Evolutionary conservation across 129 eudicot genomes (phyloP).

Genomic region (Escallonia herrerae): DNA sequence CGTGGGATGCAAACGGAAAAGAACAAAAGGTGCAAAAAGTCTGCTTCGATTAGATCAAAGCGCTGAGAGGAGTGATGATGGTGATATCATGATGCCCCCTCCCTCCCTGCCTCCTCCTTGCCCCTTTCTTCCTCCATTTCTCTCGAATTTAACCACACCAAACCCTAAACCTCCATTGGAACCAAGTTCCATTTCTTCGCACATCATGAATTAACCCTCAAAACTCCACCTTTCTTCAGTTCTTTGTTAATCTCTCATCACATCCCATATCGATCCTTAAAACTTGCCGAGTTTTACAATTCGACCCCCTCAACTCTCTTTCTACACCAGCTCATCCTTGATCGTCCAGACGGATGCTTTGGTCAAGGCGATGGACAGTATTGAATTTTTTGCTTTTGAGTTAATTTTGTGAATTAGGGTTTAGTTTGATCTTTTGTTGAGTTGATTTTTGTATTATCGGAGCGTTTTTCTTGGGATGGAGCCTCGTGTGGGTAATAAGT

Average conservation of each 20-base stretch:
- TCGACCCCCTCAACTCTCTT: neutral
- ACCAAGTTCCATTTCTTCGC: neutral
- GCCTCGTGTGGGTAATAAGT: constrained; percentile 94
- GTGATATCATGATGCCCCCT: constrained; percentile 23
- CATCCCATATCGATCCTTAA: neutral
- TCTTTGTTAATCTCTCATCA: constrained; percentile 7
- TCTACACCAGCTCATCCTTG: constrained; percentile 6
- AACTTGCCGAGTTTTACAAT: too few species aligned
- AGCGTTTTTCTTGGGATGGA: constrained; percentile 39
- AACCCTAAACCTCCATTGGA: constrained; percentile 22
- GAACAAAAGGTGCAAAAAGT: neutral
- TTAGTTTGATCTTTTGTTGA: constrained; percentile 1
- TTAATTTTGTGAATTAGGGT: constrained; percentile 20
- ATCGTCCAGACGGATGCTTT: constrained; percentile 13
- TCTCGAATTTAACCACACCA: neutral
- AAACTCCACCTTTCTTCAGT: neutral
- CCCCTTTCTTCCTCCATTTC: constrained; percentile 13
- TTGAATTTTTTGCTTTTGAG: constrained; percentile 1
- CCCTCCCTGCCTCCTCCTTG: constrained; percentile 2
- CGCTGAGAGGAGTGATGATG: constrained; percentile 1
- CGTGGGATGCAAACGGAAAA: too few species aligned
- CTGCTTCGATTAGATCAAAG: constrained; percentile 27
- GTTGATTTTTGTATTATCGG: constrained; percentile 6
- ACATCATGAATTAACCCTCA: neutral
- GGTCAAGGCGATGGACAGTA: constrained; percentile 20